Percentiles rank a stretch among this genome's conserved stretches.
These are phyloP conservation scores for Aquilaria malaccensis DNA, from an alignment of 345 rosid species.

Conservation along the genomic window DNA sequence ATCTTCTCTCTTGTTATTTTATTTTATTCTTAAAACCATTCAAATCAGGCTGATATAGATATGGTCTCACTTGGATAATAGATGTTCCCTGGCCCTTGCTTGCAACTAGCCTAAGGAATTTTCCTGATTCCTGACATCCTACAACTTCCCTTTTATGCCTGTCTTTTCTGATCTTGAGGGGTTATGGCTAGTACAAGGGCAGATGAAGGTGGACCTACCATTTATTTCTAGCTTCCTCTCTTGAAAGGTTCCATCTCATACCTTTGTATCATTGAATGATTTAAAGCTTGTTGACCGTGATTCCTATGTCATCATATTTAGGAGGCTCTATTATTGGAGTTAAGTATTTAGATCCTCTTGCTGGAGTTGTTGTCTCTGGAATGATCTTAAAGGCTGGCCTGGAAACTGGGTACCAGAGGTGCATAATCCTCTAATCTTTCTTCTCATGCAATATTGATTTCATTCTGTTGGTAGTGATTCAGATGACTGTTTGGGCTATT, in stretches of 20 bases:
- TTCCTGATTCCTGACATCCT: too few species aligned
- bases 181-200: too few species aligned
- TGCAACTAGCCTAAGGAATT: too few species aligned
- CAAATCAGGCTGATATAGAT: too few species aligned
- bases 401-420: constrained; percentile 89
- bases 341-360: constrained; percentile 82
- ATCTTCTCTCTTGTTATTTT: too few species aligned
- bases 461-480: constrained; percentile 1
- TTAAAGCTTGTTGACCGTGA: background rate
- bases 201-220: too few species aligned
- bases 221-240: background rate
- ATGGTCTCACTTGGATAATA: too few species aligned
- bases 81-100: too few species aligned
- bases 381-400: constrained; percentile 83
- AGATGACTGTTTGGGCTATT: too few species aligned
- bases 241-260: background rate
- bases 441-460: background rate
- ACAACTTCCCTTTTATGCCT: too few species aligned
- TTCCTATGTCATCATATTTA: constrained; percentile 25
- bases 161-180: too few species aligned
- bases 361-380: constrained; percentile 84
- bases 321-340: constrained; percentile 92
- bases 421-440: constrained; percentile 7
- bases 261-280: background rate
- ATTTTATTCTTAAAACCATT: too few species aligned